These are phyloP conservation scores for Lipomyces mesembrius DNA, from an alignment of 805 yeast species.

Conservation along the genomic window DNA sequence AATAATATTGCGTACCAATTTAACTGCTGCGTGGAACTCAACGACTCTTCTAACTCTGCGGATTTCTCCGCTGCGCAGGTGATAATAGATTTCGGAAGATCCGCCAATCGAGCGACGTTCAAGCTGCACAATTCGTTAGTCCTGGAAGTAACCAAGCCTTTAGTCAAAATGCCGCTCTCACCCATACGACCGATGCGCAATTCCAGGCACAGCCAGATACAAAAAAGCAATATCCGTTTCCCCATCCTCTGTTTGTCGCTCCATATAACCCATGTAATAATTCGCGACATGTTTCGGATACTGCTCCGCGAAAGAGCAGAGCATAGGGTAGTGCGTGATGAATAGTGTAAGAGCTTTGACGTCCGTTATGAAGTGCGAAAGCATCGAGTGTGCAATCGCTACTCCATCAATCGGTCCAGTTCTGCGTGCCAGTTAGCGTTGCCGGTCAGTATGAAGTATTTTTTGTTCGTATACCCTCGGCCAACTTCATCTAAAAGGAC, in stretches of 20 bases:
- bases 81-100: slow-evolving; percentile 46
- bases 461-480: slow-evolving; percentile 53
- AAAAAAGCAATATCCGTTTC: slow-evolving; percentile 54
- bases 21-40: neutral
- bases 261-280: slow-evolving; percentile 71
- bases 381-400: slow-evolving; percentile 75
- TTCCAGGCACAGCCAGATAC: slow-evolving; percentile 56
- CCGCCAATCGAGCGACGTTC: slow-evolving; percentile 81
- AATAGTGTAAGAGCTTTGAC: slow-evolving; percentile 65
- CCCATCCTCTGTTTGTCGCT: slow-evolving; percentile 42
- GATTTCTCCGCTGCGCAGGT: slow-evolving; percentile 32
- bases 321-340: slow-evolving; percentile 81
- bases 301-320: slow-evolving; percentile 56
- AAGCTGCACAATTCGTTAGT: slow-evolving; percentile 43
- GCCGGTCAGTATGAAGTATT: neutral
- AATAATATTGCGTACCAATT: neutral
- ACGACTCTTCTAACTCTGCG: slow-evolving; percentile 7
- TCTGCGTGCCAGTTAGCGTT: neutral
- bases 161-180: neutral
- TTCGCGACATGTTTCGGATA: slow-evolving; percentile 54
- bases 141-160: neutral
- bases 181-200: slow-evolving; percentile 73
- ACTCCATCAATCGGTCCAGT: slow-evolving; percentile 78
- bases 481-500: slow-evolving; percentile 78
- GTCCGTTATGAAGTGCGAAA: slow-evolving; percentile 58